Base-by-base conservation (phyloP, 164 flowering plant genomes). In the Annona squamosa region DNA sequence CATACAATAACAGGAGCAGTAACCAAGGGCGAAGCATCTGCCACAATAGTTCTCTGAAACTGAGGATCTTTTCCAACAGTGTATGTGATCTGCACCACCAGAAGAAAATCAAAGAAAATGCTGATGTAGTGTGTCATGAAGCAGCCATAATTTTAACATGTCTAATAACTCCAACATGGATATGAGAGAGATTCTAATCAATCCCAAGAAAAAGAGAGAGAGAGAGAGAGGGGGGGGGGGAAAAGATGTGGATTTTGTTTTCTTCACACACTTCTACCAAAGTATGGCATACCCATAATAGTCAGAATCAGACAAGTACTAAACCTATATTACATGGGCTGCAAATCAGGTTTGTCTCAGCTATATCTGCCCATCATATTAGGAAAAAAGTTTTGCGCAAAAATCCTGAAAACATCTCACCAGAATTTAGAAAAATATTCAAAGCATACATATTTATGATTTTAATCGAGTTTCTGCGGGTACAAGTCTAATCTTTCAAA, bases 21-120 rank as follows among this genome's bases (percentile, higher is more conserved):
- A 74, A 91, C 71, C 72, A 89, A 71, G 63, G 99, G 99, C 43
- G 84, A 74, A 74, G 79, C 45, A 68, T 93, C 96, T 46, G 92
- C 89, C 71, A 84, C 81, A 75, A 95, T 82, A 73, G 78, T 83
- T 56, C 83, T 87, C 71, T 85, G 90, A 71, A 77, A 82, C 81
- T 85, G 90, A 13, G 89, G 85, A 80, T 95, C 99, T 76, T 89
- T 86, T 76, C 99, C 99, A 80, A 80, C 93, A 41, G 99, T 91
- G 70, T 89, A 93, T 74, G 80, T 88, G 45, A 95, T 91, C 99
- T 95, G 93, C 67, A 68, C 3, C 7, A 76, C 17, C 48, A 76
- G 74, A 69, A 66, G 42, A 74, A 67, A 13, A 52, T 52, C 13
- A 26, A 0, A 7, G 26, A 16, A 26, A 37, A 42, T 19, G 41